These are phyloP conservation scores for Colletotrichum filicis DNA, from an alignment of 2,329 filamentous ascomycete species.

Conservation along the genomic window DNA sequence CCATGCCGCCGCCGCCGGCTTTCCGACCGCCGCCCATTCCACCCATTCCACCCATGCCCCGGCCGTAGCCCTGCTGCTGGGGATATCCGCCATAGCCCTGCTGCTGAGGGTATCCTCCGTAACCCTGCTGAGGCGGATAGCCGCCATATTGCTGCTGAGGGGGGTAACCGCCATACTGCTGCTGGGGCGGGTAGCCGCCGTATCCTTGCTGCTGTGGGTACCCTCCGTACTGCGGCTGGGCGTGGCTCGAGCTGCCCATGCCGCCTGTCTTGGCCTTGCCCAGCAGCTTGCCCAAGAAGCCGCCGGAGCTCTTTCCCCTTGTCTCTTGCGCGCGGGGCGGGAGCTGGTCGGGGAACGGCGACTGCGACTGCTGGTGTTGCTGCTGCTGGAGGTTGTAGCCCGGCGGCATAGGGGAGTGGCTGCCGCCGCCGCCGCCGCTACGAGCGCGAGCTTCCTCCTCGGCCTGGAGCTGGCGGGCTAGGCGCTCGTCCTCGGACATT, in stretches of 20 bases:
- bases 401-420: constrained; percentile 43
- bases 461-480: constrained; percentile 83
- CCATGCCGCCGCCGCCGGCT: constrained; percentile 54
- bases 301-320: constrained; percentile 54
- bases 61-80: constrained; percentile 43
- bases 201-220: constrained; percentile 42
- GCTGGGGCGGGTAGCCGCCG: constrained; percentile 45
- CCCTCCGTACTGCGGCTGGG: constrained; percentile 45
- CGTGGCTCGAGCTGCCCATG: constrained; percentile 45
- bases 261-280: constrained; percentile 56
- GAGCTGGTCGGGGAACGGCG: constrained; percentile 50
- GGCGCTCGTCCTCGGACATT: constrained; percentile 74
- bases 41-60: constrained; percentile 42
- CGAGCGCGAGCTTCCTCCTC: constrained; percentile 75
- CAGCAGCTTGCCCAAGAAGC: constrained; percentile 64
- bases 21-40: constrained; percentile 47
- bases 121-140: constrained; percentile 45
- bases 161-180: constrained; percentile 38
- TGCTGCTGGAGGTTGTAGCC: constrained; percentile 37
- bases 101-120: constrained; percentile 51
- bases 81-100: constrained; percentile 41
- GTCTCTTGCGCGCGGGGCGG: constrained; percentile 49
- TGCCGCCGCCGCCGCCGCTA: constrained; percentile 42
- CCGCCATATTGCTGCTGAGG: constrained; percentile 44
- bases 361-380: constrained; percentile 42